These are phyloP conservation scores for Megacollybia platyphylla DNA, from an alignment of 1,284 basidiomycete species.

Conservation along the genomic window DNA sequence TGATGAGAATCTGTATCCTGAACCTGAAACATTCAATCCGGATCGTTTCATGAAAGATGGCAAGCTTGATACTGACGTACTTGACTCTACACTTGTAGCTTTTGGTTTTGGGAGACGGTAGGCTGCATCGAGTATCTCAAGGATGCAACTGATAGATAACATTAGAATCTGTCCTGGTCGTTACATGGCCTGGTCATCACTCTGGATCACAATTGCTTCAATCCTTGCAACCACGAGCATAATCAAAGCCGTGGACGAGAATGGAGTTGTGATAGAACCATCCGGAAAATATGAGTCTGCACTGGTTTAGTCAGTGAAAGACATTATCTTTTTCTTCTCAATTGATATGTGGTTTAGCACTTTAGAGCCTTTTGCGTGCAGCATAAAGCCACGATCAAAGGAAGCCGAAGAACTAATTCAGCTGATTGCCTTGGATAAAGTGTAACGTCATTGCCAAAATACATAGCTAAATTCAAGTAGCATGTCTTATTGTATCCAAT, in stretches of 20 bases:
- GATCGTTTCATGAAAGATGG: background rate
- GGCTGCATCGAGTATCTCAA: background rate
- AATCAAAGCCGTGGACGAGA: too few relatives aligned
- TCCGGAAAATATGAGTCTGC: background rate
- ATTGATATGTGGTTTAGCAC: background rate
- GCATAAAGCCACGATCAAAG: background rate
- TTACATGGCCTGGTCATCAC: background rate
- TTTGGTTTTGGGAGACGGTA: background rate
- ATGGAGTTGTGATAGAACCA: background rate
- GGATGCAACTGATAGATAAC: too few relatives aligned
- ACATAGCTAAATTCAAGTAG: too few relatives aligned
- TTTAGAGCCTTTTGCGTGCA: background rate
- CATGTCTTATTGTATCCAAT: too few relatives aligned
- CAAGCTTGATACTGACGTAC: background rate
- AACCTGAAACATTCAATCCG: background rate
- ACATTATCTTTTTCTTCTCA: background rate
- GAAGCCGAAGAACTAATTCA: background rate
- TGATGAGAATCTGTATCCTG: background rate
- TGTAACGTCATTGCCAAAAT: too few relatives aligned
- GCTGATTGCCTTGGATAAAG: too few relatives aligned
- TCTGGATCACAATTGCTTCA: background rate
- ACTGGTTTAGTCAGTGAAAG: background rate
- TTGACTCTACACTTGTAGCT: background rate
- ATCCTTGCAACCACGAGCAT: background rate
- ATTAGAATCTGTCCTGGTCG: background rate